These are phyloP conservation scores for Magnaporthales sp. DNA, from an alignment of 2,329 filamentous ascomycete species.

Conservation along the genomic window DNA sequence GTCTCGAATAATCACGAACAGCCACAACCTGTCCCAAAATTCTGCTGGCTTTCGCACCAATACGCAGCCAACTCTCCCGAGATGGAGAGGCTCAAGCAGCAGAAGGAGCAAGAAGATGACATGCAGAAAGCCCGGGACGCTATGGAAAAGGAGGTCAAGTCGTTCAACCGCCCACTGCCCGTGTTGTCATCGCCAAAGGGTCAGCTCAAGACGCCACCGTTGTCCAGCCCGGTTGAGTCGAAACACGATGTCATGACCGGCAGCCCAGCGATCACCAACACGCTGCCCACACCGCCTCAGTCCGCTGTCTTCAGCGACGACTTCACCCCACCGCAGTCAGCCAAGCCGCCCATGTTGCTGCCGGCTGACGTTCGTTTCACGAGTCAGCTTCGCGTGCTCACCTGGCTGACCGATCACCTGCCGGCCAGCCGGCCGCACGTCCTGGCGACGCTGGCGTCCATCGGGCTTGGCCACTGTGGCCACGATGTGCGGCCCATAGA, in stretches of 20 bases:
- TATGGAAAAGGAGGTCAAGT: neutral
- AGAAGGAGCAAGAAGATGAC: neutral
- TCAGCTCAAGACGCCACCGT: neutral
- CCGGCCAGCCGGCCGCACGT: conserved; percentile 10
- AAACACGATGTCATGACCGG: neutral
- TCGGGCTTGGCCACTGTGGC: conserved; percentile 13
- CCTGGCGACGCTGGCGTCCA: conserved; percentile 12
- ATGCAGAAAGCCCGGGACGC: neutral
- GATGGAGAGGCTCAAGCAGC: neutral
- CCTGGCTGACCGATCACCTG: conserved; percentile 11
- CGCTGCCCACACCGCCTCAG: neutral
- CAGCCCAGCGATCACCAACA: neutral
- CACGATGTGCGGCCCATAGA: conserved; percentile 15
- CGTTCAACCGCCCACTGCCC: neutral
- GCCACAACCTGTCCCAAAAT: neutral
- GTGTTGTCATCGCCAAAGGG: neutral
- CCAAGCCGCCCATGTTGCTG: conserved; percentile 8
- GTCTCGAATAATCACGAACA: neutral
- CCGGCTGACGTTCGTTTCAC: conserved; percentile 14
- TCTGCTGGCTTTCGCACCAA: neutral
- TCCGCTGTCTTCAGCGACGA: neutral
- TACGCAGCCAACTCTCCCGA: neutral
- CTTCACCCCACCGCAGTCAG: neutral
- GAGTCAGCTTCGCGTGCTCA: conserved; percentile 13
- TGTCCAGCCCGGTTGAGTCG: neutral